These are phyloP conservation scores for Neopestalotiopsis sp. DNA, from an alignment of 2,329 filamentous ascomycete species.

Conservation along the genomic window DNA sequence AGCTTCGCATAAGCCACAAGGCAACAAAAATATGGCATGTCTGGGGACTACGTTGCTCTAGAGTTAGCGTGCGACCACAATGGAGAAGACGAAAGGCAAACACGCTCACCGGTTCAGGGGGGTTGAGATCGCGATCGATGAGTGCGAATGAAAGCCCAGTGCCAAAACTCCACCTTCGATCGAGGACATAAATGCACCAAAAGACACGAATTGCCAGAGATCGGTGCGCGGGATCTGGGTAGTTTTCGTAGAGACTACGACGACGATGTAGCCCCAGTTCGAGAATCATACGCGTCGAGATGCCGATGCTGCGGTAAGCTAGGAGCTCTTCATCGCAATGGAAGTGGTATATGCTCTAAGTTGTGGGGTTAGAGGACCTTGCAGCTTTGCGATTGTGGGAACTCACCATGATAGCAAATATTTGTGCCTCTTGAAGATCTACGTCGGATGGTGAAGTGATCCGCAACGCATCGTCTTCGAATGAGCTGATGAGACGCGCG, in stretches of 20 bases:
- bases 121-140: slow-evolving; percentile 14
- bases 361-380: neutral
- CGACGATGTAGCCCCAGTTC: slow-evolving; percentile 16
- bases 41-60: slow-evolving; percentile 21
- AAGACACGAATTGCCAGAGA: slow-evolving; percentile 6
- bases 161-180: slow-evolving; percentile 16
- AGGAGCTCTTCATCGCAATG: slow-evolving; percentile 17
- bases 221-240: slow-evolving; percentile 27
- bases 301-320: slow-evolving; percentile 13
- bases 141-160: slow-evolving; percentile 17
- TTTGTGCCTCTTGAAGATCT: slow-evolving; percentile 11
- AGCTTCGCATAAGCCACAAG: slow-evolving; percentile 12
- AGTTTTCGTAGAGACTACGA: slow-evolving; percentile 37
- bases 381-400: no score
- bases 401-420: slow-evolving; percentile 16
- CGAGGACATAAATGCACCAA: slow-evolving; percentile 18
- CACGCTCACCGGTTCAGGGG: slow-evolving; percentile 13
- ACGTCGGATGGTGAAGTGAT: slow-evolving; percentile 11
- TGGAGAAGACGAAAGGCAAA: neutral
- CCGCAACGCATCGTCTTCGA: slow-evolving; percentile 11
- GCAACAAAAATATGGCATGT: slow-evolving; percentile 31
- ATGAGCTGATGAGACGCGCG: slow-evolving; percentile 4
- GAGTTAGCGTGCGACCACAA: neutral
- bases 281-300: slow-evolving; percentile 14
- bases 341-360: slow-evolving; percentile 15